Evolutionary conservation across 1,284 basidiomycete genomes (phyloP).

Genomic region (Ganoderma sinense): DNA sequence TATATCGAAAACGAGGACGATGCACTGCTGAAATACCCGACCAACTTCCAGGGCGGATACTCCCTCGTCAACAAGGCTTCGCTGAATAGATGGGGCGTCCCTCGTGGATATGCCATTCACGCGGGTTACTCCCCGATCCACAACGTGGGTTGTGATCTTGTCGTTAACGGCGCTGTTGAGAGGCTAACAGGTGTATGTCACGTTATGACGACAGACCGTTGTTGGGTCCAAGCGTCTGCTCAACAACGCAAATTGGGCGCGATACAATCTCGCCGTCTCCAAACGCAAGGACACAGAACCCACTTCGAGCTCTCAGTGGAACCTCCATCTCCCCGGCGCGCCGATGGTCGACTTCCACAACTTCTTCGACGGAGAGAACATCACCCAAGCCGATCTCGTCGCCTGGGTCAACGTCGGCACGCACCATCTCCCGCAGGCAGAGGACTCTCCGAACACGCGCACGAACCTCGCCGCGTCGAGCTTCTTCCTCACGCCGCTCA

Average conservation of each 20-base stretch:
- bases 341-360: slow-evolving; percentile 69
- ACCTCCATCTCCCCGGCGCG: slow-evolving; percentile 64
- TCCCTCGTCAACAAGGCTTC: slow-evolving; percentile 67
- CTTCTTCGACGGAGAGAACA: slow-evolving; percentile 69
- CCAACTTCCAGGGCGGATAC: slow-evolving; percentile 62
- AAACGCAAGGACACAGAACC: slow-evolving; percentile 67
- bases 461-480: slow-evolving; percentile 67
- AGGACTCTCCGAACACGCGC: slow-evolving; percentile 67
- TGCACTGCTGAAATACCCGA: slow-evolving; percentile 58
- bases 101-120: slow-evolving; percentile 63
- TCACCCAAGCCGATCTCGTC: slow-evolving; percentile 68
- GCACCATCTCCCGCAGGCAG: slow-evolving; percentile 68
- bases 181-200: neutral
- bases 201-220: slow-evolving; percentile 50
- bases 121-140: slow-evolving; percentile 61
- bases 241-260: slow-evolving; percentile 71
- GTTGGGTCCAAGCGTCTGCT: slow-evolving; percentile 63
- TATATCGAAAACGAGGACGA: slow-evolving; percentile 65
- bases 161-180: neutral
- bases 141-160: slow-evolving; percentile 44
- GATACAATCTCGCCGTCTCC: slow-evolving; percentile 67
- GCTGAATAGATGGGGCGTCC: slow-evolving; percentile 62
- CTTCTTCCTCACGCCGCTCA: slow-evolving; percentile 67
- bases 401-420: slow-evolving; percentile 73
- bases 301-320: slow-evolving; percentile 63